These are phyloP conservation scores for Neostapfia colusana DNA, from an alignment of 176 grass and related monocot species.

Conservation along the genomic window DNA sequence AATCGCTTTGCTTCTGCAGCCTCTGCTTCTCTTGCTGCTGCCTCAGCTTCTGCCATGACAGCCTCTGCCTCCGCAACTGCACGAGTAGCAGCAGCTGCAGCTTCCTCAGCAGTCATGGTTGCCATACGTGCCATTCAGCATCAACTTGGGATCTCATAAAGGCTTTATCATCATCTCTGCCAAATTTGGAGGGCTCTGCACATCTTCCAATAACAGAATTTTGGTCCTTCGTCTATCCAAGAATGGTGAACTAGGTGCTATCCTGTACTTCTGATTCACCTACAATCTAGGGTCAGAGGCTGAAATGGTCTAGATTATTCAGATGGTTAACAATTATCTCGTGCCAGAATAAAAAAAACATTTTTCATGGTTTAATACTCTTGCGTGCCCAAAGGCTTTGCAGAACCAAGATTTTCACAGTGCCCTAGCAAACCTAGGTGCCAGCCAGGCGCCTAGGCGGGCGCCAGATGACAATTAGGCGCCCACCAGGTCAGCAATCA, in stretches of 20 bases:
- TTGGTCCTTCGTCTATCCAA: slow-evolving; percentile 51
- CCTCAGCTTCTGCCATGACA: slow-evolving; percentile 61
- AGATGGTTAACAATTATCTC: slow-evolving; percentile 25
- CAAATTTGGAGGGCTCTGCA: slow-evolving; percentile 35
- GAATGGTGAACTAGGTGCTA: slow-evolving; percentile 54
- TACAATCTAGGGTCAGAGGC: slow-evolving; percentile 34
- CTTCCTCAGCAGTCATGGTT: slow-evolving; percentile 58
- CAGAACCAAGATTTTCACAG: too few relatives aligned
- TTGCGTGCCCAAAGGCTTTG: too few relatives aligned
- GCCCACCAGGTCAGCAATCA: too few relatives aligned
- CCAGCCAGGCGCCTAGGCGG: too few relatives aligned
- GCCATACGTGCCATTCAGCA: slow-evolving; percentile 50
- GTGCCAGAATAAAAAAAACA: slow-evolving; percentile 16
- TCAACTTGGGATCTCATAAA: slow-evolving; percentile 50
- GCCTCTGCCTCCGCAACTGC: slow-evolving; percentile 77
- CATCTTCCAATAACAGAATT: slow-evolving; percentile 42
- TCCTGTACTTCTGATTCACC: slow-evolving; percentile 72
- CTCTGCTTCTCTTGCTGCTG: slow-evolving; percentile 71
- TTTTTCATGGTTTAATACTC: too few relatives aligned
- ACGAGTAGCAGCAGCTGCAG: slow-evolving; percentile 60
- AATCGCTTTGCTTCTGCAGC: slow-evolving; percentile 59
- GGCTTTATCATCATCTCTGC: slow-evolving; percentile 33
- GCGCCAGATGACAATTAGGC: too few relatives aligned
- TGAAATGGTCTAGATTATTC: slow-evolving; percentile 24
- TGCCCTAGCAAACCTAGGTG: too few relatives aligned